Conservation (phyloP, 2,329 filamentous ascomycete genomes). For the Diaporthe velutina region DNA sequence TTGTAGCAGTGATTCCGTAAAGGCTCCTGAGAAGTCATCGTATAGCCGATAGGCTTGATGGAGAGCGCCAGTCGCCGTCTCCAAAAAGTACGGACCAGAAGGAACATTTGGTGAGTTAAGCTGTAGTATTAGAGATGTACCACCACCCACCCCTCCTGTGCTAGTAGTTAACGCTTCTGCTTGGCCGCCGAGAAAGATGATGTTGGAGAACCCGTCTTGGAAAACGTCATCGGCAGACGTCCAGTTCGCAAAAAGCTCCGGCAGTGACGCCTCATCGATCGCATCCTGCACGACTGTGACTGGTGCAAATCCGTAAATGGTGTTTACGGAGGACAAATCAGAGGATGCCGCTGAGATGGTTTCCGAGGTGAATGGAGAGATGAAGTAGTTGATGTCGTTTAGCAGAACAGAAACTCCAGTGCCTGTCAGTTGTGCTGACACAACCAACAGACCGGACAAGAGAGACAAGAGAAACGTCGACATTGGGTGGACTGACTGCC, state of each 20-base stretch:
- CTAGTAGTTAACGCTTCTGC: neutral
- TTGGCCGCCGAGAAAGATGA: neutral
- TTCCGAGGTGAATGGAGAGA: neutral
- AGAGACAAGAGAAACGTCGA: neutral
- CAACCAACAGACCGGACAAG: neutral
- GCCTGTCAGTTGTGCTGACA: neutral
- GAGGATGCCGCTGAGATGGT: neutral
- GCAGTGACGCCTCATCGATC: neutral
- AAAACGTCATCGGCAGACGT: neutral
- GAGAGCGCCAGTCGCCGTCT: neutral
- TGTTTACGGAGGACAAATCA: neutral
- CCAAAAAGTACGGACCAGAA: neutral
- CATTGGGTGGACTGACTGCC: neutral
- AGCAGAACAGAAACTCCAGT: neutral
- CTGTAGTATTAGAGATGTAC: neutral
- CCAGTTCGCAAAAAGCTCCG: neutral
- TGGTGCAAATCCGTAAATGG: neutral
- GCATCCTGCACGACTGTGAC: neutral
- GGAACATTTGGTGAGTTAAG: neutral
- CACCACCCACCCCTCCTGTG: neutral
- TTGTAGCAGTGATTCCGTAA: neutral
- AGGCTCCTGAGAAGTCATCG: neutral
- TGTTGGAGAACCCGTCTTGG: neutral
- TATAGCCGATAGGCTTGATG: neutral
- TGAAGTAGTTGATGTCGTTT: neutral